Conservation (phyloP, 257 asterid genomes). For the Cynanchum wilfordii region DNA sequence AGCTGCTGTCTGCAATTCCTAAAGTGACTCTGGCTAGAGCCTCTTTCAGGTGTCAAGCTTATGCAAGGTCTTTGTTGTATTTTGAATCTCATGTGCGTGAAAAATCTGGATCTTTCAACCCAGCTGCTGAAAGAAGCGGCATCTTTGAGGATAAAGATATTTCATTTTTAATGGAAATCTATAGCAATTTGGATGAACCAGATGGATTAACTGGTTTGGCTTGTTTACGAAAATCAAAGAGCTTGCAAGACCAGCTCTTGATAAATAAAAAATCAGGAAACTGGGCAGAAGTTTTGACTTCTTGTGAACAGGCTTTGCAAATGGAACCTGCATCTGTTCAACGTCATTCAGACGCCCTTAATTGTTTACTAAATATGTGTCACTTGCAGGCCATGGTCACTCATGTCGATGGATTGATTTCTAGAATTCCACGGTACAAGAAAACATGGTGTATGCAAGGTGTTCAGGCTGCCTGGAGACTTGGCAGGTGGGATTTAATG, state of each 20-base stretch:
- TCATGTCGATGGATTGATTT: slow-evolving; percentile 87
- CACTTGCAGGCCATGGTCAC: slow-evolving; percentile 95
- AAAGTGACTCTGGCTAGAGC: slow-evolving; percentile 87
- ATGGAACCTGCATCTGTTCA: slow-evolving; percentile 82
- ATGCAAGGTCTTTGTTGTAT: slow-evolving; percentile 85
- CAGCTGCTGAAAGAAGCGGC: slow-evolving; percentile 83
- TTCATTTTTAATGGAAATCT: slow-evolving; percentile 81
- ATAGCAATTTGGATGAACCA: slow-evolving; percentile 90
- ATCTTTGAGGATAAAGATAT: slow-evolving; percentile 83
- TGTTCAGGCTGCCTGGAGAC: slow-evolving; percentile 99
- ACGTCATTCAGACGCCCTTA: slow-evolving; percentile 92
- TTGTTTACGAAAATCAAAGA: slow-evolving; percentile 72
- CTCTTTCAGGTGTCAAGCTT: slow-evolving; percentile 96
- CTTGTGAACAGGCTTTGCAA: slow-evolving; percentile 96
- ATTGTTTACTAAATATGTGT: slow-evolving; percentile 88
- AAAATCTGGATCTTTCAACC: slow-evolving; percentile 85
- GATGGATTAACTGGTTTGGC: slow-evolving; percentile 97
- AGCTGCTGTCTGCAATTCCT: slow-evolving; percentile 80
- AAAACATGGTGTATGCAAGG: slow-evolving; percentile 99
- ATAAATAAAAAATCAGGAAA: slow-evolving; percentile 90
- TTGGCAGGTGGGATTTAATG: slow-evolving; percentile 99
- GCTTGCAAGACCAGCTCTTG: slow-evolving; percentile 82
- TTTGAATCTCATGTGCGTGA: slow-evolving; percentile 85
- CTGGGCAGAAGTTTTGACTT: slow-evolving; percentile 96
- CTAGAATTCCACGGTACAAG: slow-evolving; percentile 66